Conservation (phyloP, 2,329 filamentous ascomycete genomes). For the Calonectria henricotiae region DNA sequence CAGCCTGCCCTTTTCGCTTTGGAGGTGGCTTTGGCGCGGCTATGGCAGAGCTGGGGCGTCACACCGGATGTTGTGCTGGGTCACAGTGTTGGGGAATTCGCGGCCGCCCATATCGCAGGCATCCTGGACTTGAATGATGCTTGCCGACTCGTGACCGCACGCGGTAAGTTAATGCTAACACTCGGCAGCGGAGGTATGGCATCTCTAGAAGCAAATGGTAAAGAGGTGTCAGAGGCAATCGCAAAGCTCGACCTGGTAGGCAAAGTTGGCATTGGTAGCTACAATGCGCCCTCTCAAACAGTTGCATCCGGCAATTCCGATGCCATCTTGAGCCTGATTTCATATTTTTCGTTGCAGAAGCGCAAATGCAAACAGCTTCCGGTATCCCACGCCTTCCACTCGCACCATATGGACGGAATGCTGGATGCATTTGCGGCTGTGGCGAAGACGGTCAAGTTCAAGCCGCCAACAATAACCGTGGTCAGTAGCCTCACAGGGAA, state of each 20-base stretch:
- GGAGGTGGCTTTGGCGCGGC: not conserved
- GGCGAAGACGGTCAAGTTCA: too few relatives aligned
- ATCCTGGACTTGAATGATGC: not conserved
- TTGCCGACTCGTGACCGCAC: not conserved
- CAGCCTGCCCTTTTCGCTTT: not conserved
- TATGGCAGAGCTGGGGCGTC: not conserved
- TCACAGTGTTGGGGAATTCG: not conserved
- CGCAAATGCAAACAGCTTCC: not conserved
- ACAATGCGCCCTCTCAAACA: not conserved
- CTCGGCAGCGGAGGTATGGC: not conserved
- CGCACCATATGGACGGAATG: conserved; percentile 6
- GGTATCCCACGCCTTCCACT: not conserved
- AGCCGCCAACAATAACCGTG: not conserved
- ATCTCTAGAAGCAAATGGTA: not conserved
- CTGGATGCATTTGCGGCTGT: not conserved
- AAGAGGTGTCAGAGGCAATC: not conserved
- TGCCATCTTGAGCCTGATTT: not conserved
- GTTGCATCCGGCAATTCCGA: not conserved
- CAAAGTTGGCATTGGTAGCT: not conserved
- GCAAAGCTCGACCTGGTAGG: not conserved
- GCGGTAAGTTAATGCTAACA: not conserved
- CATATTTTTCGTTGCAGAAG: not conserved
- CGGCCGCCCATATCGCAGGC: not conserved
- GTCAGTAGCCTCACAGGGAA: conserved; percentile 1
- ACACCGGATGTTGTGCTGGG: not conserved